Conservation (phyloP, 2,329 filamentous ascomycete genomes). For the Calycina marina region DNA sequence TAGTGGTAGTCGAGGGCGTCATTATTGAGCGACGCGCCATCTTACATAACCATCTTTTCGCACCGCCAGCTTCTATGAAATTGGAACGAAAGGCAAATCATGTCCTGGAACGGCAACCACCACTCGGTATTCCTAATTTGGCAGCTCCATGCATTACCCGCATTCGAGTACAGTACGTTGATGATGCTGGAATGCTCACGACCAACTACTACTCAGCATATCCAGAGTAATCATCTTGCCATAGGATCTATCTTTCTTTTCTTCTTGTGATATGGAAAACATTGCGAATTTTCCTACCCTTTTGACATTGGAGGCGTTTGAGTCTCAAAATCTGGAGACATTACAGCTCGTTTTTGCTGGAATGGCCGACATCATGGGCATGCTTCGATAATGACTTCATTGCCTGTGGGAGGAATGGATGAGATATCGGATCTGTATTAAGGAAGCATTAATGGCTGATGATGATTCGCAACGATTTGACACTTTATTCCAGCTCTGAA, state of each 20-base stretch:
- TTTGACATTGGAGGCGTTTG: background rate
- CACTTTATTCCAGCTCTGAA: background rate
- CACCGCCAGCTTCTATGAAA: background rate
- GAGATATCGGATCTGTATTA: background rate
- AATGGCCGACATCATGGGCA: no score
- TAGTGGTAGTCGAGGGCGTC: constrained; percentile 5
- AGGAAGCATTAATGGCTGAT: background rate
- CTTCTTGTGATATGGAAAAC: background rate
- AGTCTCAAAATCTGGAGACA: background rate
- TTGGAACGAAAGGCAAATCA: constrained; percentile 9
- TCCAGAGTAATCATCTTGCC: background rate
- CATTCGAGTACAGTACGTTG: background rate
- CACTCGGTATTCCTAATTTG: constrained; percentile 11
- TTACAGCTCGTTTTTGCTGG: background rate
- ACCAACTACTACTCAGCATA: background rate
- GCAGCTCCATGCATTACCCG: constrained; percentile 4
- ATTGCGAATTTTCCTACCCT: no score
- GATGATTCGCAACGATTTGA: background rate
- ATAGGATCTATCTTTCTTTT: no score
- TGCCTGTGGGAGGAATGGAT: background rate
- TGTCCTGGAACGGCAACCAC: constrained; percentile 12
- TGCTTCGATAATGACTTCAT: background rate
- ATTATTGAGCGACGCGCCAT: constrained; percentile 3
- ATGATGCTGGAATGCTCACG: constrained; percentile 23
- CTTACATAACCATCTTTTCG: background rate